Base-by-base conservation (phyloP, 2,329 filamentous ascomycete genomes). In the Alternaria sp. region DNA sequence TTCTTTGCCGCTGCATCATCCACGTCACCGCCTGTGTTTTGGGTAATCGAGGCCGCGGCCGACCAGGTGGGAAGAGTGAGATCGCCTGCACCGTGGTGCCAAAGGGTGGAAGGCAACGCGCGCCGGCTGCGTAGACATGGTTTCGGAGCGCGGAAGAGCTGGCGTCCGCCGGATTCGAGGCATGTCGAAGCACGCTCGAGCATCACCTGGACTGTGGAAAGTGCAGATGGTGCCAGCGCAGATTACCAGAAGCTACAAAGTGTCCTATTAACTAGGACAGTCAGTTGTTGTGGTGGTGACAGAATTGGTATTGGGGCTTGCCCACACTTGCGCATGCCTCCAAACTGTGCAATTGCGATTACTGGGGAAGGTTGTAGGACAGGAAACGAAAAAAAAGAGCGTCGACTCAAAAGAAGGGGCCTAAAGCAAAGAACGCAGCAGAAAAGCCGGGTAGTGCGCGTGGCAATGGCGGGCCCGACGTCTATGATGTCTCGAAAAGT, bases 151-250 rank as follows among this genome's bases (percentile, higher is more conserved):
- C 77, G 81, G 62, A 85, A 72, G 72, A 85, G 80, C 69, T 82
- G 80, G 74, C 83, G 82, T 74, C 84, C 80, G 81, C 85, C 83
- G 77, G 83, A 81, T 81, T 86, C 81, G 81, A 87, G 82, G 79
- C 84, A 87, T 86, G 81, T 80, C 76, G 83, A 82, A 74, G 84
- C 84, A 71, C 84, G 84, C 84, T 87, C 85, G 75, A 87, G 84
- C 85, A 87, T 87, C 68, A 75, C 74, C 77, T 66, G 65, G 64
- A 57, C 64, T 54, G 63, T 63, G 54, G 48, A 44, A 56, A 67
- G 64, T 58, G 69, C 62, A 67, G 63, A 66, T 62, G 57, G 62
- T 61, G 64, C 60, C 59, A 64, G 67, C 60, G 59, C 60, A 54
- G 59, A 70, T 67, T 73, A 72, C 64, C 68, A 65, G 61, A 57